phyloP scores from a whole-genome alignment of 495 filamentous ascomycete genomes.

The Monascus purpureus region DNA sequence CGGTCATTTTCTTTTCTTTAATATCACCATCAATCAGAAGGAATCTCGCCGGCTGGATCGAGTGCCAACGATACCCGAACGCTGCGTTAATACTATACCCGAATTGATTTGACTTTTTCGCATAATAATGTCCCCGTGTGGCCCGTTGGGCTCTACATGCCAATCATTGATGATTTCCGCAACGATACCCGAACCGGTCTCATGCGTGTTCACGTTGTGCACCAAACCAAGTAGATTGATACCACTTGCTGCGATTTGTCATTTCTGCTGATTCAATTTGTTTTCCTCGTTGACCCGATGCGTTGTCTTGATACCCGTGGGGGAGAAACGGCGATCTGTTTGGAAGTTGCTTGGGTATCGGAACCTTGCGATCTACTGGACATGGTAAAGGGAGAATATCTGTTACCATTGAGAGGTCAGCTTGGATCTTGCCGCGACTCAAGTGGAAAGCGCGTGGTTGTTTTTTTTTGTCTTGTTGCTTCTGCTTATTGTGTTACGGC shows the following conservation, averaged over 20 bases:
- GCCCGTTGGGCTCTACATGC: conserved; percentile 10
- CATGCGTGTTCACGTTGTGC: conserved; percentile 26
- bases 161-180: conserved; percentile 29
- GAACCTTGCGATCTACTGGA: conserved; percentile 2
- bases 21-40: too few relatives aligned
- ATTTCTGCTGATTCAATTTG: conserved; percentile 16
- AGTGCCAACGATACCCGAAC: too few relatives aligned
- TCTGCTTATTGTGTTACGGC: neutral
- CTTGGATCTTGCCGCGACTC: conserved; percentile 7
- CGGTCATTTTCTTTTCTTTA: too few relatives aligned
- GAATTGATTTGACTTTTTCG: conserved; percentile 12
- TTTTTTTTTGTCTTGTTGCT: conserved; percentile 1
- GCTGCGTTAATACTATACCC: conserved; percentile 16
- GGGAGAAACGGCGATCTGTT: conserved; percentile 18
- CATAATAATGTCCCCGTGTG: conserved; percentile 8
- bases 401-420: too few relatives aligned
- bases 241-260: conserved; percentile 21
- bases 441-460: conserved; percentile 6
- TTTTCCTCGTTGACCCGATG: too few relatives aligned
- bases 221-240: conserved; percentile 38
- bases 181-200: conserved; percentile 21
- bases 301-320: conserved; percentile 26
- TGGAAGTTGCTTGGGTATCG: conserved; percentile 6
- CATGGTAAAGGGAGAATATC: too few relatives aligned
- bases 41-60: too few relatives aligned